These are phyloP conservation scores for Fusarium luffae DNA, from an alignment of 2,329 filamentous ascomycete genomes.

Conservation along the genomic window DNA sequence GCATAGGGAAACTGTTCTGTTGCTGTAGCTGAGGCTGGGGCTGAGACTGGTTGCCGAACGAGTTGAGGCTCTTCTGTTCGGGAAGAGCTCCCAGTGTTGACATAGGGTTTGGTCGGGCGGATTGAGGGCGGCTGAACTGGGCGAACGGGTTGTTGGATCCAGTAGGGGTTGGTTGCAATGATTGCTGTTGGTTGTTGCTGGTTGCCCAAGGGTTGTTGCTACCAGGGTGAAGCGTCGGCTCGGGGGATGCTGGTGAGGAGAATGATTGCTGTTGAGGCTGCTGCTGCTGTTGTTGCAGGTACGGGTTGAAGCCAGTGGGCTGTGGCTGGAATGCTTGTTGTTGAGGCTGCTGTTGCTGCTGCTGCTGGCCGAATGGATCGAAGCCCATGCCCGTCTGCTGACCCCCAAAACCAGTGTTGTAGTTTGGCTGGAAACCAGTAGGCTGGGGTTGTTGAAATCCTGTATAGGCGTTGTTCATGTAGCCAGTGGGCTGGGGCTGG, in stretches of 20 bases:
- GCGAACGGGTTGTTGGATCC: slow-evolving; percentile 99
- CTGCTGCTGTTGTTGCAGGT: slow-evolving; percentile 50
- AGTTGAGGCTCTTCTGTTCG: slow-evolving; percentile 82
- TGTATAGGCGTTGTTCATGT: slow-evolving; percentile 66
- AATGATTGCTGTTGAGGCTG: slow-evolving; percentile 55
- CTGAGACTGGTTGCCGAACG: slow-evolving; percentile 61
- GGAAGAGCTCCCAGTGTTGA: slow-evolving; percentile 80
- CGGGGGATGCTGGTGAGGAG: slow-evolving; percentile 60
- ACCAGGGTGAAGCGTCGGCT: slow-evolving; percentile 76
- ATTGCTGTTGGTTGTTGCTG: slow-evolving; percentile 67
- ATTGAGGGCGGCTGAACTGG: slow-evolving; percentile 72
- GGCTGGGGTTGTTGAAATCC: slow-evolving; percentile 60
- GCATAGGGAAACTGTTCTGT: slow-evolving; percentile 48
- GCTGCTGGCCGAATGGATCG: slow-evolving; percentile 72
- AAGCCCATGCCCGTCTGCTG: slow-evolving; percentile 73
- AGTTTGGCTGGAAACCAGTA: slow-evolving; percentile 68
- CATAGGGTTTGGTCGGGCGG: slow-evolving; percentile 62
- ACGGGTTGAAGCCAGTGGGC: slow-evolving; percentile 66
- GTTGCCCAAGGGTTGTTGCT: slow-evolving; percentile 95
- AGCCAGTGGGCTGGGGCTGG: slow-evolving; percentile 85
- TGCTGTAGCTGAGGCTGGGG: slow-evolving; percentile 54
- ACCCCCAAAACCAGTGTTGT: slow-evolving; percentile 72
- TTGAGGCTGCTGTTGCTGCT: slow-evolving; percentile 47
- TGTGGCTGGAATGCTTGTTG: slow-evolving; percentile 62
- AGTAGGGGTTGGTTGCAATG: slow-evolving; percentile 84